Evolutionary conservation across 2,329 filamentous ascomycete species (phyloP).

Genomic region (Ascomycota sp.): DNA sequence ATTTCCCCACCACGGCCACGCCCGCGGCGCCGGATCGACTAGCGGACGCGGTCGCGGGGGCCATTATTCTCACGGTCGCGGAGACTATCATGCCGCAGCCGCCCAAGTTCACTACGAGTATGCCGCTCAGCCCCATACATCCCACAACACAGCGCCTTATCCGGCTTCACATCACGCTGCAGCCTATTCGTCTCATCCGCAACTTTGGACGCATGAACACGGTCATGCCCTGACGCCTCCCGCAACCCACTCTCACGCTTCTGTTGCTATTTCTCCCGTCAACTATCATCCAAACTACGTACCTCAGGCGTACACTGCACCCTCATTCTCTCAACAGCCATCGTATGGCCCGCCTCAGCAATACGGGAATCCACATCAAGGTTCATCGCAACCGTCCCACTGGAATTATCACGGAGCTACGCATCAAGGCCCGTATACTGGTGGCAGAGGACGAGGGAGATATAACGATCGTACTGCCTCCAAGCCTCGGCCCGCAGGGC

Average conservation of each 20-base stretch:
- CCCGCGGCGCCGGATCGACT: constrained; percentile 17
- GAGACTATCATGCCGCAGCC: constrained; percentile 19
- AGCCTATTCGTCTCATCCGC: constrained; percentile 17
- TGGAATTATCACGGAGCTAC: constrained; percentile 10
- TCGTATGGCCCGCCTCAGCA: constrained; percentile 20
- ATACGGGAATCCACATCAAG: constrained; percentile 16
- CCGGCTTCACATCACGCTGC: constrained; percentile 14
- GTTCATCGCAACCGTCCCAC: constrained; percentile 8
- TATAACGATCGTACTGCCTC: constrained; percentile 23
- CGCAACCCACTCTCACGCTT: constrained; percentile 23
- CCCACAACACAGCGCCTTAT: constrained; percentile 11
- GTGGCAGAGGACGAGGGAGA: constrained; percentile 19
- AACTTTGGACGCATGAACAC: constrained; percentile 21
- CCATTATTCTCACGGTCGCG: constrained; percentile 16
- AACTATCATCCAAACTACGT: constrained; percentile 41
- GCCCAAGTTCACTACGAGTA: constrained; percentile 23
- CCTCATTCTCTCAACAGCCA: constrained; percentile 22
- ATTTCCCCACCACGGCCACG: constrained; percentile 16
- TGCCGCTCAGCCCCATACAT: constrained; percentile 15
- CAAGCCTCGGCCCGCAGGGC: constrained; percentile 10
- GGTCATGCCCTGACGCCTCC: constrained; percentile 14
- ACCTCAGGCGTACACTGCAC: constrained; percentile 27
- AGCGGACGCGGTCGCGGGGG: constrained; percentile 18
- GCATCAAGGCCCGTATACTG: constrained; percentile 14
- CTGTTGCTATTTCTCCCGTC: constrained; percentile 26